Base-by-base conservation (phyloP, 371 early-diverging fungal species). In the Phascolomyces articulosus region DNA sequence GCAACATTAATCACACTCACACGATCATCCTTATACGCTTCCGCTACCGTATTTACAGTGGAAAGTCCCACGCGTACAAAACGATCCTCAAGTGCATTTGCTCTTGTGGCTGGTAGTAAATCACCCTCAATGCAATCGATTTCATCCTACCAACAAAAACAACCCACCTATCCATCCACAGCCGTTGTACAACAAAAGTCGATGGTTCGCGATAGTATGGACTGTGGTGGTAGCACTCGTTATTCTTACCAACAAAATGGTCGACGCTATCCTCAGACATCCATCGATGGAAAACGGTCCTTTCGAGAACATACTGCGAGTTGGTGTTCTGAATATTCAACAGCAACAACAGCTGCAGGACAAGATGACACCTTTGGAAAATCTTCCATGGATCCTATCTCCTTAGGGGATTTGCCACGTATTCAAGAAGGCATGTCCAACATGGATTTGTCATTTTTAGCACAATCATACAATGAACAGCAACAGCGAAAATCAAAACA, bases 371-470 rank as follows among this genome's bases (percentile, higher is more conserved):
- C 20, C n/a, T 29, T 24, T 20, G 21, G 20, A 26, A 34, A 26
- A 31, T 27, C 41, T n/a, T 38, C 41, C 20, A 53, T 55, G 51
- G 65, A 59, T 24, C 60, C 58, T 21, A 38, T 69, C 15, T 20
- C 66, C 21, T 27, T 65, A 4, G 72, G 63, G 13, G 51, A 60
- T 44, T 44, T 72, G 15, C 68, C 72, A 24, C 58, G 44, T 24
- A 68, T 72, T 24, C 67, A 67, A 47, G 62, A 60, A 8, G 72
- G 72, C 34, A 65, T 67, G 56, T 67, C 72, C 26, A 55, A 34
- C 16, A 47, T 68, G 24, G 53, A 68, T 31, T 31, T 67, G 20
- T 51, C 65, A 20, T 68, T 68, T 58, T 44, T 44, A 4, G 44
- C 7, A 13, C 18, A 44, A n/a, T 4, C 44, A n/a, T 8, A 44